These are phyloP conservation scores for Globisporangium canariense DNA, from an alignment of 352 stramenopile genomes.

Conservation along the genomic window DNA sequence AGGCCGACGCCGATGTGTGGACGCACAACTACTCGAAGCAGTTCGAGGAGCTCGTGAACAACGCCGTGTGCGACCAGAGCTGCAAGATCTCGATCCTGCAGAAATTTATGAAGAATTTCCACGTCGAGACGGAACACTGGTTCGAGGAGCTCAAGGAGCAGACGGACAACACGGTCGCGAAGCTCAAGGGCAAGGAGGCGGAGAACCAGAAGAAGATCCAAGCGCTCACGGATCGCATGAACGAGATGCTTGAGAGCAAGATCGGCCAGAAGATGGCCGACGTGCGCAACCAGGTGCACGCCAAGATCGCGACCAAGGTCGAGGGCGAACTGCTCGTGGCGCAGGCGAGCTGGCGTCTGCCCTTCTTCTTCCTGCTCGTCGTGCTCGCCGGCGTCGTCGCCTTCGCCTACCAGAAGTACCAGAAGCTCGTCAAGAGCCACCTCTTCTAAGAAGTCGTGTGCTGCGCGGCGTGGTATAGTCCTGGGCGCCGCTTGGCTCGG, in stretches of 20 bases:
- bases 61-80: conserved; percentile 57
- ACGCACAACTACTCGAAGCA: conserved; percentile 86
- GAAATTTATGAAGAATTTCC: conserved; percentile 79
- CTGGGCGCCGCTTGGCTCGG: neutral
- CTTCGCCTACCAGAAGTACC: conserved; percentile 85
- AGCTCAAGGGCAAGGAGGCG: conserved; percentile 68
- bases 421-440: conserved; percentile 83
- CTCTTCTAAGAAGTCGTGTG: conserved; percentile 38
- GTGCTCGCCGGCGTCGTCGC: conserved; percentile 49
- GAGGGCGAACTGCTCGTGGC: conserved; percentile 64
- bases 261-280: conserved; percentile 64
- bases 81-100: conserved; percentile 83
- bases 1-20: conserved; percentile 68
- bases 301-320: conserved; percentile 67
- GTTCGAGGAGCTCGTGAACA: conserved; percentile 59
- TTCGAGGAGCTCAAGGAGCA: conserved; percentile 80
- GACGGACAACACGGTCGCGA: conserved; percentile 70
- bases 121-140: conserved; percentile 81
- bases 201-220: conserved; percentile 74
- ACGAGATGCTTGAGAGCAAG: conserved; percentile 69
- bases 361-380: conserved; percentile 77
- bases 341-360: conserved; percentile 67
- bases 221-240: conserved; percentile 65
- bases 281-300: conserved; percentile 57
- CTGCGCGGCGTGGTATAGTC: neutral